Evolutionary conservation across 1,284 basidiomycete genomes (phyloP).

Genomic region (Heterobasidion parviporum): DNA sequence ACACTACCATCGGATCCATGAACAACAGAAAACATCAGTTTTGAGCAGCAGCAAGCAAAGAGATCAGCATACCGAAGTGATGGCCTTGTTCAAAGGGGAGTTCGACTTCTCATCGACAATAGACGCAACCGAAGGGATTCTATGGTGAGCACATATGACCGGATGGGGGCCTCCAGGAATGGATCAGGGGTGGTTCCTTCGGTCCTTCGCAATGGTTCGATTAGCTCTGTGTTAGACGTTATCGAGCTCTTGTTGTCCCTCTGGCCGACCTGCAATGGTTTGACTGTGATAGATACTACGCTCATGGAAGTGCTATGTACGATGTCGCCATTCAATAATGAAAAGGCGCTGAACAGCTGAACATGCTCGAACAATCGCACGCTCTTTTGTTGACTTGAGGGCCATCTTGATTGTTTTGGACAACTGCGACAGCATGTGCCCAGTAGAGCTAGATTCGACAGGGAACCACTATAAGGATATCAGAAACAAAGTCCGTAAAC

Average conservation of each 20-base stretch:
- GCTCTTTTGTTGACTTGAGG: constrained; percentile 83
- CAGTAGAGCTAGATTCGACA: constrained; percentile 84
- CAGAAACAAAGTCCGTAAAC: constrained; percentile 7
- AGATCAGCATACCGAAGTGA: constrained; percentile 57
- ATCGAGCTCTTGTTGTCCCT: constrained; percentile 44
- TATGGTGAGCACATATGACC: constrained; percentile 75
- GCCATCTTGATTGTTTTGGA: constrained; percentile 92
- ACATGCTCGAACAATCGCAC: constrained; percentile 83
- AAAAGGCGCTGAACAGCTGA: constrained; percentile 95
- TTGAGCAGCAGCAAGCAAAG: neutral
- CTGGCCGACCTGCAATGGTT: constrained; percentile 41
- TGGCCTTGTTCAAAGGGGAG: constrained; percentile 87
- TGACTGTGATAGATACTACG: constrained; percentile 75
- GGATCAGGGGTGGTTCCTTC: constrained; percentile 74
- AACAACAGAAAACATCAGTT: constrained; percentile 40
- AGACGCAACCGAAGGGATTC: constrained; percentile 73
- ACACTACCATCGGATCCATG: constrained; percentile 87
- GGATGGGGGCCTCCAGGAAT: constrained; percentile 67
- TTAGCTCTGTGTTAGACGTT: constrained; percentile 84
- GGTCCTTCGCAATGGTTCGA: constrained; percentile 70
- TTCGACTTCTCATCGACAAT: constrained; percentile 86
- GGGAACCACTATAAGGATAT: constrained; percentile 73
- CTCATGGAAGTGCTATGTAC: constrained; percentile 88
- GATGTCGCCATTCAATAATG: constrained; percentile 92
- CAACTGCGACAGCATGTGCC: constrained; percentile 91